phyloP scores from a whole-genome alignment of 2,329 filamentous ascomycete genomes.

The Alternaria rosae region DNA sequence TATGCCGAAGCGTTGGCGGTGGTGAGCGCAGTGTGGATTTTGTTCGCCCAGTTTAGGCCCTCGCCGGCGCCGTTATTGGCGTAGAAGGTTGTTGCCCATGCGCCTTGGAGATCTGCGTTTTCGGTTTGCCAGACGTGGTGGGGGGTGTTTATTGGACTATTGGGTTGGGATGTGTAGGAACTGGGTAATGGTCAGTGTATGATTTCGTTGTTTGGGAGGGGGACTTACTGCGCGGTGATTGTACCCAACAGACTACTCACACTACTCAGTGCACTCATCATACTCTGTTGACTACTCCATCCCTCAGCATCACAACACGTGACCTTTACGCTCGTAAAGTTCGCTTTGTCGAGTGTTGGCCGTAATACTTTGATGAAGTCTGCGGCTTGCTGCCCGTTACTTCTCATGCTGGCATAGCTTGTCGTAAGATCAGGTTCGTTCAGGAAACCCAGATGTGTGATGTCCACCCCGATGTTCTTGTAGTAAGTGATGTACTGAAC shows the following conservation, averaged over 20 bases:
- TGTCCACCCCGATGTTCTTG: constrained; percentile 49
- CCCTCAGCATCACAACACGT: constrained; percentile 57
- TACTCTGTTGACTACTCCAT: constrained; percentile 46
- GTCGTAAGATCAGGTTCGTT: constrained; percentile 55
- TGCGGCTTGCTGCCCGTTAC: constrained; percentile 56
- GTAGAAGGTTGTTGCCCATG: constrained; percentile 56
- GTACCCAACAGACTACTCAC: constrained; percentile 30
- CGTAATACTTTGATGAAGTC: constrained; percentile 60
- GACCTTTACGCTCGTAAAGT: constrained; percentile 48
- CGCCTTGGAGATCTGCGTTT: constrained; percentile 55
- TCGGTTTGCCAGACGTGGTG: constrained; percentile 63
- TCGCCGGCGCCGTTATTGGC: constrained; percentile 57
- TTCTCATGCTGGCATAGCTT: constrained; percentile 53
- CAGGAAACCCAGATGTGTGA: constrained; percentile 55
- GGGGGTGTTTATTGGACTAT: constrained; percentile 42
- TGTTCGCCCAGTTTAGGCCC: constrained; percentile 64
- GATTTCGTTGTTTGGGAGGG: not conserved
- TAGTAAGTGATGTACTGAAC: constrained; percentile 58
- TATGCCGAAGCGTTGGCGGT: constrained; percentile 60
- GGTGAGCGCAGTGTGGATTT: constrained; percentile 60
- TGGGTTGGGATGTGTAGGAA: constrained; percentile 30
- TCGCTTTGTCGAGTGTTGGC: constrained; percentile 48
- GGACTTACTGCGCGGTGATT: constrained; percentile 36
- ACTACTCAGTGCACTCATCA: constrained; percentile 25
- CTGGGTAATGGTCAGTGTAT: constrained; percentile 3